phyloP scores from a whole-genome alignment of 106 monocot species.

The Dactylorhiza incarnata region DNA sequence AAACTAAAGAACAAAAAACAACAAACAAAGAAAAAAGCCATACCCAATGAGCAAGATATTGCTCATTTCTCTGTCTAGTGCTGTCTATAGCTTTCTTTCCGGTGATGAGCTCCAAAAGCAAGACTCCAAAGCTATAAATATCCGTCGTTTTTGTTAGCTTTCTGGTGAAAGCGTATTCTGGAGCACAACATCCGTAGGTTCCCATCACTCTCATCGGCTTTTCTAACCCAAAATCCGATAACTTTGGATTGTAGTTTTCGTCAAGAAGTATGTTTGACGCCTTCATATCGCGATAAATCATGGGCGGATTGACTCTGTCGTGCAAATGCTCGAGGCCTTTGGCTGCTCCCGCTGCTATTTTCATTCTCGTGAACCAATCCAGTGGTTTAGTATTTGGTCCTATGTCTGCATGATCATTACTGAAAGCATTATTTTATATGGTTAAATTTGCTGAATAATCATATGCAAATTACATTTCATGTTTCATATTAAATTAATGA shows the following conservation, averaged over 20 bases:
- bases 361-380: slow-evolving; percentile 28
- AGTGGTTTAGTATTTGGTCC: slow-evolving; percentile 6
- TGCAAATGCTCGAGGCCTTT: slow-evolving; percentile 24
- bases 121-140: slow-evolving; percentile 58
- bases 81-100: slow-evolving; percentile 15
- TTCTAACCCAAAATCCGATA: slow-evolving; percentile 27
- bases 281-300: slow-evolving; percentile 23
- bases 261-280: slow-evolving; percentile 30
- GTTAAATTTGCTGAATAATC: background rate
- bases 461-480: background rate
- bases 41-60: slow-evolving; percentile 23
- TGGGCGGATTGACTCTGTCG: slow-evolving; percentile 17
- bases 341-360: slow-evolving; percentile 28
- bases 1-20: background rate
- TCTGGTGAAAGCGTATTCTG: slow-evolving; percentile 26
- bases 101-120: slow-evolving; percentile 16
- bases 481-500: background rate
- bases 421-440: background rate
- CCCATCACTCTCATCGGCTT: slow-evolving; percentile 45
- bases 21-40: background rate
- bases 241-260: slow-evolving; percentile 17
- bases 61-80: slow-evolving; percentile 8
- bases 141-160: slow-evolving; percentile 44
- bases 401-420: background rate
- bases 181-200: slow-evolving; percentile 58